phyloP scores from a whole-genome alignment of 2,329 filamentous ascomycete species.

The Ascochyta pisi region DNA sequence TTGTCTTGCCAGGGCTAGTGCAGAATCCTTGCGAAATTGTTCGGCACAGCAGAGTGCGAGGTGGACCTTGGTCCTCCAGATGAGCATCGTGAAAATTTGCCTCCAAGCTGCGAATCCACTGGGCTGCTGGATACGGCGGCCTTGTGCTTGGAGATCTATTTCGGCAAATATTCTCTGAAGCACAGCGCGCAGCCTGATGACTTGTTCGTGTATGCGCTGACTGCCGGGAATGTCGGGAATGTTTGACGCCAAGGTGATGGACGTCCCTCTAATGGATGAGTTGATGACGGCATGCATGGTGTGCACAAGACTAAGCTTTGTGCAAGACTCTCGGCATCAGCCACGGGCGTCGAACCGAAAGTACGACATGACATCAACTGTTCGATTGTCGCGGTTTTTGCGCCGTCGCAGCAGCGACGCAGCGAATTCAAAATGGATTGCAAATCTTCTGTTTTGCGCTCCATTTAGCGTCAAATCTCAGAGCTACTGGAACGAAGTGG shows the following conservation, averaged over 20 bases:
- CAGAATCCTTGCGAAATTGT: constrained; percentile 7
- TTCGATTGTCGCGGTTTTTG: constrained; percentile 3
- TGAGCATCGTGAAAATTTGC: constrained; percentile 18
- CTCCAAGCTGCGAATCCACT: constrained; percentile 4
- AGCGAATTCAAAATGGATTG: not conserved
- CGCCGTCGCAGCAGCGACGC: not conserved
- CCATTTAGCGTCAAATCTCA: constrained; percentile 5
- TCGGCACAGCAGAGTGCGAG: constrained; percentile 14
- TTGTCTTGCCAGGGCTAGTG: constrained; percentile 14
- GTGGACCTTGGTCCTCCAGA: constrained; percentile 15
- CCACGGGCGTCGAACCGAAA: constrained; percentile 25
- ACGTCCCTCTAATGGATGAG: constrained; percentile 8
- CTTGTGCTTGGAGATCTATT: constrained; percentile 6
- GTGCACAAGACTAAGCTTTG: constrained; percentile 33
- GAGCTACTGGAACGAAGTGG: constrained; percentile 11
- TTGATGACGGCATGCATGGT: constrained; percentile 32
- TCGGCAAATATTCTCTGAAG: not conserved
- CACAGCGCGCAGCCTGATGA: constrained; percentile 5
- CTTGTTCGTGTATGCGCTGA: constrained; percentile 1
- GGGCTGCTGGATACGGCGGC: constrained; percentile 21
- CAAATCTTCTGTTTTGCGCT: constrained; percentile 9
- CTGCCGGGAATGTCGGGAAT: constrained; percentile 22
- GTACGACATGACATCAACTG: constrained; percentile 28
- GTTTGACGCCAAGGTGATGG: constrained; percentile 16
- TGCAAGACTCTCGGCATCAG: constrained; percentile 38